Percentiles rank a stretch among this genome's conserved stretches.
Conservation (phyloP, 2,329 filamentous ascomycete species). For the Rutstroemia sp. region DNA sequence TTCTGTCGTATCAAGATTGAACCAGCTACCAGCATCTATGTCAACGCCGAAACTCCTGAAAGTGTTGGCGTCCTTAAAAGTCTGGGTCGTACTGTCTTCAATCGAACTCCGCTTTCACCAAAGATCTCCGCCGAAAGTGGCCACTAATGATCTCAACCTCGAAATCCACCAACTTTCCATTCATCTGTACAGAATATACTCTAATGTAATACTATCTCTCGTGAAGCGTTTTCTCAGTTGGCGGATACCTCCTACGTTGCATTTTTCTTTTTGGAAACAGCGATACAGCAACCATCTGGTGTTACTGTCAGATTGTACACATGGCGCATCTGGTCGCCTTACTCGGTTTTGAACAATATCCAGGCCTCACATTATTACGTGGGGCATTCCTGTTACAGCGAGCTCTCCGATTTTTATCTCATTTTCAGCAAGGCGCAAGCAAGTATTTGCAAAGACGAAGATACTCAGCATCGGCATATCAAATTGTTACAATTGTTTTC, state of each 20-base stretch:
- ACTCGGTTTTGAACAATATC: not conserved
- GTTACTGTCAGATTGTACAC: conserved; percentile 12
- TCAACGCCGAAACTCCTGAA: conserved; percentile 39
- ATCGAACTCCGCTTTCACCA: conserved; percentile 33
- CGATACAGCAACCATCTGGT: not conserved
- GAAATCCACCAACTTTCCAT: conserved; percentile 10
- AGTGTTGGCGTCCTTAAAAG: conserved; percentile 48
- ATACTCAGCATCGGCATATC: not conserved
- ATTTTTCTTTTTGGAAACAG: conserved; percentile 2
- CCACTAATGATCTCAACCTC: conserved; percentile 1
- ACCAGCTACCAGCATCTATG: conserved; percentile 48
- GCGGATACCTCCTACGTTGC: not conserved
- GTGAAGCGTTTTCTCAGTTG: conserved; percentile 1
- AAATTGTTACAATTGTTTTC: not conserved
- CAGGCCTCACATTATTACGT: not conserved
- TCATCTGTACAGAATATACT: conserved; percentile 16
- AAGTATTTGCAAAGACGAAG: not conserved
- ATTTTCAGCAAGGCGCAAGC: not conserved
- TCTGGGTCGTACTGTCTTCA: conserved; percentile 51
- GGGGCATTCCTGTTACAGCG: not conserved
- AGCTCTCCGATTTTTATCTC: not conserved
- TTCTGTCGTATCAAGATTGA: conserved; percentile 79
- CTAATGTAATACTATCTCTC: conserved; percentile 7
- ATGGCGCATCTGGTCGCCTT: conserved; percentile 3
- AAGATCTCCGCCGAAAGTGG: conserved; percentile 19